Evolutionary conservation across 495 filamentous ascomycete species (phyloP).

Genomic region (Podospora comata): DNA sequence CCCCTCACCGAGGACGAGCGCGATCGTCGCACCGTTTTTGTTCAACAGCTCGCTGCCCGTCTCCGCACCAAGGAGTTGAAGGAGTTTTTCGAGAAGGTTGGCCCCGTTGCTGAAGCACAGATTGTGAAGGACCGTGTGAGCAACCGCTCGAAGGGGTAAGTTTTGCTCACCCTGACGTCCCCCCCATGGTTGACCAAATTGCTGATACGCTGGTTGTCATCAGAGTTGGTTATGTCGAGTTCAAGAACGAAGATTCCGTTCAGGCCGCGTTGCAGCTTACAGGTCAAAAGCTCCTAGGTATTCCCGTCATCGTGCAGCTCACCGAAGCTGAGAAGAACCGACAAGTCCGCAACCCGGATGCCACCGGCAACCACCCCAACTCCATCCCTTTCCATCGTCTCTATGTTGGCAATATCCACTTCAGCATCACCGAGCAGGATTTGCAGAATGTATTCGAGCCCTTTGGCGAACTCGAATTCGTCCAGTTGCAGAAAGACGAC

Average conservation of each 20-base stretch:
- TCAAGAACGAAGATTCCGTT: slow-evolving; percentile 94
- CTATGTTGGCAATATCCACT: slow-evolving; percentile 99
- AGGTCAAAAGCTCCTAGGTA: slow-evolving; percentile 96
- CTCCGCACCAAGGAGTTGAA: slow-evolving; percentile 89
- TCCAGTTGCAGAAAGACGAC: slow-evolving; percentile 95
- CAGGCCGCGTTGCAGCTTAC: slow-evolving; percentile 93
- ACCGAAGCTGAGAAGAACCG: slow-evolving; percentile 99
- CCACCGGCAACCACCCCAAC: slow-evolving; percentile 57
- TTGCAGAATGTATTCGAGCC: slow-evolving; percentile 96
- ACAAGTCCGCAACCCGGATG: slow-evolving; percentile 82
- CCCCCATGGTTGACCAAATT: slow-evolving; percentile 5
- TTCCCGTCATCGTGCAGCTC: slow-evolving; percentile 96
- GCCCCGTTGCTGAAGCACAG: slow-evolving; percentile 94
- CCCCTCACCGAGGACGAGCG: slow-evolving; percentile 92
- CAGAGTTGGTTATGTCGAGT: slow-evolving; percentile 99
- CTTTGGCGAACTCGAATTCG: slow-evolving; percentile 96
- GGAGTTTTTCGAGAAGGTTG: slow-evolving; percentile 93
- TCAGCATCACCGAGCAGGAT: slow-evolving; percentile 97
- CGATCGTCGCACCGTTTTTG: slow-evolving; percentile 94
- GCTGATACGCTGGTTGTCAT: slow-evolving; percentile 32
- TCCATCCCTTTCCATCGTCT: slow-evolving; percentile 95
- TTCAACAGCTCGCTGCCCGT: slow-evolving; percentile 93
- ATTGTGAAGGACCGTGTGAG: slow-evolving; percentile 99
- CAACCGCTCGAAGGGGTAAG: slow-evolving; percentile 95
- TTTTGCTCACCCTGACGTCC: slow-evolving; percentile 11